These are phyloP conservation scores for Musa balbisiana DNA, from an alignment of 202 grass and related monocot genomes.

Conservation along the genomic window DNA sequence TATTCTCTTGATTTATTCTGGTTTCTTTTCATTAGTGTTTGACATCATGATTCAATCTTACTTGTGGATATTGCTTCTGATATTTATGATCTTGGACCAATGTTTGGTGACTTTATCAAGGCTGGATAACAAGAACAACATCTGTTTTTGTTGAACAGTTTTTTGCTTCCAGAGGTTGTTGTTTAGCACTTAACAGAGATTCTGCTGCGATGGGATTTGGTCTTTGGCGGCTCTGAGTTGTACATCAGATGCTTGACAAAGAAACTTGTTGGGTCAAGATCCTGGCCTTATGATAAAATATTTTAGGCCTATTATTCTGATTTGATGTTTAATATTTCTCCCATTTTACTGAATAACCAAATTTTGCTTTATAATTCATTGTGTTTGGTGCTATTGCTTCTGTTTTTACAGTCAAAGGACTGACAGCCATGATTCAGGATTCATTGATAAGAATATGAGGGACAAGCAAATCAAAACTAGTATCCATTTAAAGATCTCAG, in stretches of 20 bases:
- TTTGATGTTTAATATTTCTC: not conserved
- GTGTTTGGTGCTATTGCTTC: not conserved
- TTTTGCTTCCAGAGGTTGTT: not conserved
- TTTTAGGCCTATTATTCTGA: not conserved
- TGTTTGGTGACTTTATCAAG: not conserved
- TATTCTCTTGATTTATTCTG: too few species aligned
- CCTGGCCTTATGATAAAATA: not conserved
- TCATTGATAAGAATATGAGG: slow-evolving; percentile 35
- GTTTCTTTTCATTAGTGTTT: too few species aligned
- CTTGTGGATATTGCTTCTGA: not conserved
- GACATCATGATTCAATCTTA: not conserved
- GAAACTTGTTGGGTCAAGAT: not conserved
- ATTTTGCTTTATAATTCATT: slow-evolving; percentile 25
- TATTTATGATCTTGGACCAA: not conserved
- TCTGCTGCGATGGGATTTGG: not conserved
- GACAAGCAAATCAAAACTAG: slow-evolving; percentile 25
- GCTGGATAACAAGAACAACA: not conserved
- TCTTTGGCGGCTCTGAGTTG: not conserved
- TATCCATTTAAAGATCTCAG: slow-evolving; percentile 25
- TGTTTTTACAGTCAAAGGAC: slow-evolving; percentile 39
- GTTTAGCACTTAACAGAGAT: not conserved
- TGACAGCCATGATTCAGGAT: slow-evolving; percentile 32
- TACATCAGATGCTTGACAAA: too few species aligned
- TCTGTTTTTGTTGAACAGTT: not conserved
- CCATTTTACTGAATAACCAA: slow-evolving; percentile 3